Evolutionary conservation across 2,329 filamentous ascomycete genomes (phyloP), one percentile per base, ranked within the genome.

Genomic region (Incumbomyces delicatus): DNA sequence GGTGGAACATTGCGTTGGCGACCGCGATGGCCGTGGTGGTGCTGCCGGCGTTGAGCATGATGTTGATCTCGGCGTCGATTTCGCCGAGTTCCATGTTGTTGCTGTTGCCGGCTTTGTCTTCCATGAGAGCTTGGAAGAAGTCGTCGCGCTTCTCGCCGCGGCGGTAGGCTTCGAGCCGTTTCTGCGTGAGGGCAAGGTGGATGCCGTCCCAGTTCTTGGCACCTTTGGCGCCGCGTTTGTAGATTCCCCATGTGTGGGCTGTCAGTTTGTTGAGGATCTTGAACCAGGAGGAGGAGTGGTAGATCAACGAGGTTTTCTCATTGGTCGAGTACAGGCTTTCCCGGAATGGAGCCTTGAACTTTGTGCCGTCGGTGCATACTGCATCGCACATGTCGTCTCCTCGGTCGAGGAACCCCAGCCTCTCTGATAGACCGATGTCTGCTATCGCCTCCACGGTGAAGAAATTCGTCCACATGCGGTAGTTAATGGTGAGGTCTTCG

Each of bases 381-480:
- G 66, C 71, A 2, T 60, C 62, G 32, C 69, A 63, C 7, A 63
- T 55, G 48, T 76, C 73, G 43, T 69, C 59, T 2, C 74, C 75
- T 17, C 61, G 57, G 37, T 76, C 74, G 2, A 78, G 64, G 50
- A 76, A 72, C 1, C 72, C 70, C 1, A 77, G 65, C 20, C 40
- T 42, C 11, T 50, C 44, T 13, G 48, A 50, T 0, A 77, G 62
- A 1, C 73, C 75, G 56, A 78, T 78, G 44, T 77, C 72, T 13
- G 71, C 73, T 42, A 78, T 77, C 2, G 73, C 74, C 47, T 78
- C 75, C 12, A 77, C 62, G 0, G 72, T 74, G 57, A 78, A 77
- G 61, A 74, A 75, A 58, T 76, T 78, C 18, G 67, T 65, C 69
- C 69, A 78, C 5, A 63, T 61, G 3, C 73, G 68, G 46, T 71